A percentile compares a stretch with the other conserved stretches of the same genome.
Evolutionary conservation across 176 grass and related monocot species (phyloP).

Genomic region (Juncus effusus): DNA sequence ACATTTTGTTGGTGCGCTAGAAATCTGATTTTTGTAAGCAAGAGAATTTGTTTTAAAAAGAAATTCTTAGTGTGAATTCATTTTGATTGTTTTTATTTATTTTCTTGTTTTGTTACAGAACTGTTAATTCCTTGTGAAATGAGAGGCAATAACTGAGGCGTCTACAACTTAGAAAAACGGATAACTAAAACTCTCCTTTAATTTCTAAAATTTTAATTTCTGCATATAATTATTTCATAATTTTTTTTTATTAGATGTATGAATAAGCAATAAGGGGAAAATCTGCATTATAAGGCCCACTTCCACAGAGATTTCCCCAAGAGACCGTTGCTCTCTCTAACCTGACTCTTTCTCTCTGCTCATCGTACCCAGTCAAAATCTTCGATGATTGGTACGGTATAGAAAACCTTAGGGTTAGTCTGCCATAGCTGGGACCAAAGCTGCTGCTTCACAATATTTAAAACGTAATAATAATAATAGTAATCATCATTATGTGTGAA

Average conservation of each 20-base stretch:
- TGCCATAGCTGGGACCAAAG: constrained; percentile 60
- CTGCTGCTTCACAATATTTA: constrained; percentile 66
- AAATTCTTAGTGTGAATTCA: neutral
- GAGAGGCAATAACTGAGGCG: constrained; percentile 58
- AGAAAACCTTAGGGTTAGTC: constrained; percentile 45
- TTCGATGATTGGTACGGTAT: constrained; percentile 7
- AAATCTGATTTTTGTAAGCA: too few species aligned
- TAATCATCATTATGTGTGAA: neutral
- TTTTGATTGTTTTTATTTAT: neutral
- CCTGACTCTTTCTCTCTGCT: constrained; percentile 43
- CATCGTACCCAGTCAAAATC: neutral
- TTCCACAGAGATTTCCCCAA: constrained; percentile 69
- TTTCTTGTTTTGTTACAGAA: constrained; percentile 35
- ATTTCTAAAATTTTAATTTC: neutral
- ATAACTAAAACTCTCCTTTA: constrained; percentile 17
- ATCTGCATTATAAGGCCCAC: constrained; percentile 48
- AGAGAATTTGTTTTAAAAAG: too few species aligned
- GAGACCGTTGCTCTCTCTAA: constrained; percentile 44
- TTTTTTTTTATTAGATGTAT: constrained; percentile 38
- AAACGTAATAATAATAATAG: constrained; percentile 26
- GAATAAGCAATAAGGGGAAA: constrained; percentile 71
- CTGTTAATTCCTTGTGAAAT: constrained; percentile 82
- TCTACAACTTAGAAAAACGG: constrained; percentile 75
- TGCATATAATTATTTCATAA: neutral
- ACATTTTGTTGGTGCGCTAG: neutral